Evolutionary conservation across 306 rosid genomes (phyloP).

Genomic region (Cucurbita argyrosperma): DNA sequence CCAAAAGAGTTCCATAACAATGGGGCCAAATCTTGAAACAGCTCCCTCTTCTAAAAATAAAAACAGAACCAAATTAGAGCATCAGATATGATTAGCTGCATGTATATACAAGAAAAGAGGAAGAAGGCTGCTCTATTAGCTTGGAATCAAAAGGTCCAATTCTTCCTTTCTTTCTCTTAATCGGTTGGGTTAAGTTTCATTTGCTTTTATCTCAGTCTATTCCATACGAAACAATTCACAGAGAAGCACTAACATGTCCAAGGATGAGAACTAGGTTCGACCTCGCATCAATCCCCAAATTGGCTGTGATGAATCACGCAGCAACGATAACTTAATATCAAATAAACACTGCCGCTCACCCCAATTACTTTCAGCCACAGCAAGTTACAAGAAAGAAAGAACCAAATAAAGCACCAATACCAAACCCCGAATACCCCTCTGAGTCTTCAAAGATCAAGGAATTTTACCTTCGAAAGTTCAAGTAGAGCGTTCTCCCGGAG

Average conservation of each 20-base stretch:
- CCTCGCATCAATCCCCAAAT: neutral
- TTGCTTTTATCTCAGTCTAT: neutral
- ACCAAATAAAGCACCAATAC: neutral
- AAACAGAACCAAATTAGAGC: slow-evolving; percentile 4
- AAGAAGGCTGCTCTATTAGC: neutral
- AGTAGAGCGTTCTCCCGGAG: slow-evolving; percentile 47
- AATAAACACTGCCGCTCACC: too few species aligned
- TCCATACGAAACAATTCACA: neutral
- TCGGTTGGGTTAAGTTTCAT: neutral
- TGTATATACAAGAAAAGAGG: too few species aligned
- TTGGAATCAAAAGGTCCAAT: neutral
- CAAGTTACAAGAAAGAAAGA: neutral
- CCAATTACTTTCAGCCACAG: neutral
- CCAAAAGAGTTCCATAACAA: slow-evolving; percentile 94
- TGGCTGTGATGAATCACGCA: neutral
- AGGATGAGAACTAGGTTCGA: neutral
- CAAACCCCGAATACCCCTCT: neutral
- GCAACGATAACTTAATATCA: neutral
- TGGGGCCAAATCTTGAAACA: slow-evolving; percentile 92
- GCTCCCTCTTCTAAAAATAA: slow-evolving; percentile 67
- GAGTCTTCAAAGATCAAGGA: neutral
- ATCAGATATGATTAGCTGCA: neutral
- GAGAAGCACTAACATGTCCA: neutral
- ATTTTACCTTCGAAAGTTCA: slow-evolving; percentile 42
- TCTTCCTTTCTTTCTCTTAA: neutral